Evolutionary conservation across 2,329 filamentous ascomycete species (phyloP).

Genomic region (Neofusicoccum sp.): DNA sequence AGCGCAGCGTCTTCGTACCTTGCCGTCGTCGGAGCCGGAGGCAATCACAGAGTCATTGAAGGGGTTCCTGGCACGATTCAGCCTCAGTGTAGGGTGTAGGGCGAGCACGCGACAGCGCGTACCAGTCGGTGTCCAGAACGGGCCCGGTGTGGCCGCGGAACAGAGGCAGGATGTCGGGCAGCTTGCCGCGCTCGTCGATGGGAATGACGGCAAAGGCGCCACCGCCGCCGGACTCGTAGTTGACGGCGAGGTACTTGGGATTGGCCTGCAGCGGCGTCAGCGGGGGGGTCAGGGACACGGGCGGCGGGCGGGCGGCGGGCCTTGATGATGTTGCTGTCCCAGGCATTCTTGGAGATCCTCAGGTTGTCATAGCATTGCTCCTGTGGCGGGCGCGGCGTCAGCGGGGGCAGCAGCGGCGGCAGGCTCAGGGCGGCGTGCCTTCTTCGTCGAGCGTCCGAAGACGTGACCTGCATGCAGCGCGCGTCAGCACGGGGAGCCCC

Average conservation of each 20-base stretch:
- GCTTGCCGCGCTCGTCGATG: slow-evolving; percentile 81
- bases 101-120: slow-evolving; percentile 24
- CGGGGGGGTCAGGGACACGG: slow-evolving; percentile 32
- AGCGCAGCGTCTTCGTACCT: slow-evolving; percentile 51
- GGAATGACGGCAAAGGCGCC: slow-evolving; percentile 97
- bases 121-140: slow-evolving; percentile 98
- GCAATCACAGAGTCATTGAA: slow-evolving; percentile 94
- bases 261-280: slow-evolving; percentile 68
- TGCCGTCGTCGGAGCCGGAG: slow-evolving; percentile 94
- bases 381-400: slow-evolving; percentile 38
- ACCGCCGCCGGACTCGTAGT: slow-evolving; percentile 96
- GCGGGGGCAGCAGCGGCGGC: slow-evolving; percentile 16
- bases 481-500: slow-evolving; percentile 28
- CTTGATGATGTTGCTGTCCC: slow-evolving; percentile 99
- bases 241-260: slow-evolving; percentile 92
- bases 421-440: slow-evolving; percentile 52
- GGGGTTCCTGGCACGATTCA: slow-evolving; percentile 68
- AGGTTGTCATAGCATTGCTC: slow-evolving; percentile 99
- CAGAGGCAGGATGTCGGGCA: slow-evolving; percentile 89
- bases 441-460: slow-evolving; percentile 92
- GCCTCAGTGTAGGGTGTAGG: neutral
- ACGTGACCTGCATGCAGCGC: slow-evolving; percentile 74
- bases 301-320: slow-evolving; percentile 52
- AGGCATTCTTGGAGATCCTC: slow-evolving; percentile 95
- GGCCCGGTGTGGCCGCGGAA: slow-evolving; percentile 96